Evolutionary conservation across 2,329 filamentous ascomycete species (phyloP).

Genomic region (Cylindrodendrum hubeiense): DNA sequence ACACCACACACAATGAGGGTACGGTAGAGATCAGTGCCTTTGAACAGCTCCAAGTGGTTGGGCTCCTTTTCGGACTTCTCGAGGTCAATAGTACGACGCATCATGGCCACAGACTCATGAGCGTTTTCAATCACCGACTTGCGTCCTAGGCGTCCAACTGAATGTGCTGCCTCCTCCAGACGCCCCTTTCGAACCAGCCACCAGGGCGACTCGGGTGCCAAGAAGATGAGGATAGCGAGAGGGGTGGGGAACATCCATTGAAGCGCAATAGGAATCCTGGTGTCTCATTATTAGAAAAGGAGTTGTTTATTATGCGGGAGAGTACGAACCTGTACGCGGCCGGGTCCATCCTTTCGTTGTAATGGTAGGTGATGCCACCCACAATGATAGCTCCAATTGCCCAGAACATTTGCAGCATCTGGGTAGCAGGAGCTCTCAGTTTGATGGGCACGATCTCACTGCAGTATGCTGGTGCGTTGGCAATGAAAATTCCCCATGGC

Average conservation of each 20-base stretch:
- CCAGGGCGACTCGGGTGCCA: constrained; percentile 63
- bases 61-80: constrained; percentile 58
- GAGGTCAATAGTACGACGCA: constrained; percentile 65
- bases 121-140: constrained; percentile 23
- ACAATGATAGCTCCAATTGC: constrained; percentile 71
- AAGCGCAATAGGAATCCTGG: constrained; percentile 60
- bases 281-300: not conserved
- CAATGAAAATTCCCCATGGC: constrained; percentile 72
- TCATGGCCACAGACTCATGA: constrained; percentile 64
- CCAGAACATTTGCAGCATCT: constrained; percentile 74
- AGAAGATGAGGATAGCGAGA: constrained; percentile 62
- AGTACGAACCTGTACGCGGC: not conserved
- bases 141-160: constrained; percentile 60
- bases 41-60: constrained; percentile 62
- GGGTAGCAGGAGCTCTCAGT: constrained; percentile 66
- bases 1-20: constrained; percentile 67
- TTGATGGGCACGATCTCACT: constrained; percentile 68
- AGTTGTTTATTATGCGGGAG: not conserved
- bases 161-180: constrained; percentile 53
- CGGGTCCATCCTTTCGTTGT: constrained; percentile 49
- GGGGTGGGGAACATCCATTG: constrained; percentile 67
- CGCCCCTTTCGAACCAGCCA: constrained; percentile 64
- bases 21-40: constrained; percentile 64
- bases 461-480: constrained; percentile 70
- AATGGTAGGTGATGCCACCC: constrained; percentile 64